Base-by-base conservation (phyloP, 208 protist species). In the Crithidia fasciculata region DNA sequence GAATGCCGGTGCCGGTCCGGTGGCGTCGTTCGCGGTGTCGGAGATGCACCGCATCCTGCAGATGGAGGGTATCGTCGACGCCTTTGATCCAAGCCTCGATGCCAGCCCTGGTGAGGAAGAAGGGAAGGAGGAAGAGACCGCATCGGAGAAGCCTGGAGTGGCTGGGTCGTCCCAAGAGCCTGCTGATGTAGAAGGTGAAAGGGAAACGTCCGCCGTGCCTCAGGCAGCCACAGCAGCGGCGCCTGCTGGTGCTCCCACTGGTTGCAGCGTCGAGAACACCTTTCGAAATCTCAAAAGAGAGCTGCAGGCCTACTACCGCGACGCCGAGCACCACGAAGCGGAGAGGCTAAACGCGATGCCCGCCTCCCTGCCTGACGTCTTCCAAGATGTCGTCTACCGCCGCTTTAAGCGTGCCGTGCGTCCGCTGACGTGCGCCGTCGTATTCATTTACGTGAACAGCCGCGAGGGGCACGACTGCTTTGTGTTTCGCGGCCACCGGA, bases 401-500 rank as follows among this genome's bases (percentile, higher is more conserved):
- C 71, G 69, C 55, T 82, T 84, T 57, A 88, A 88, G 80, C 78
- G 79, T 49, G 74, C 85, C 40, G 56, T 90, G 13, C 81, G 85
- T 5, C 85, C 85, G 13, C 71, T 93, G 4, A 83, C 88, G 8
- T 90, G 85, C 54, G 88, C 84, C 8, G 80, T 91, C 15, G 78
- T 84, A 37, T 93, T 93, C 69, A 81, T 93, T 15, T 93, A 91
- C 54, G 72, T 88, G 15, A 87, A 83, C 58, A 74, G 74, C 19
- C 76, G 81, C 12, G 86, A 89, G 40, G 85, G 82, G 58, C 64
- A 79, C 36, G 86, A 93, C 67, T 88, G 88, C 61, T 91, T 93
- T 66, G 63, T 64, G 55, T 91, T 93, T 57, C 78, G 67, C 18
- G 84, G 84, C 39, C 74, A 83, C 41, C 76, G 79, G 43, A 82